Evolutionary conservation across 1,284 basidiomycete genomes (phyloP).

Genomic region (Sutorius eximius): DNA sequence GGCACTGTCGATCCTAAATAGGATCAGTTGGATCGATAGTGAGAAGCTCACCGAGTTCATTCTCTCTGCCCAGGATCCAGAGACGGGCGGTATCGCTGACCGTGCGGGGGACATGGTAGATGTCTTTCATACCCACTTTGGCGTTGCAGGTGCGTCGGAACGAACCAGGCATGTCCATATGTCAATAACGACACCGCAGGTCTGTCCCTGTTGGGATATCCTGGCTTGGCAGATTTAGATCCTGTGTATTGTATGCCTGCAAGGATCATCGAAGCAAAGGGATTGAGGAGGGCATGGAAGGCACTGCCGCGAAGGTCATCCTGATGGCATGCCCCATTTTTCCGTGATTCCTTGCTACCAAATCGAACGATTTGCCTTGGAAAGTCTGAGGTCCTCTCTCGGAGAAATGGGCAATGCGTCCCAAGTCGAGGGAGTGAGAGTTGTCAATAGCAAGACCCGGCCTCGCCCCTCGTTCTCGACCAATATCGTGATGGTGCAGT

Average conservation of each 20-base stretch:
- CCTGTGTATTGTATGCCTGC: conserved; percentile 98
- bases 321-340: conserved; percentile 14
- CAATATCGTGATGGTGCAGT: background rate
- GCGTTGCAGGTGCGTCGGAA: conserved; percentile 72
- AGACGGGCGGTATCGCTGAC: conserved; percentile 93
- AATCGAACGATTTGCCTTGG: conserved; percentile 6
- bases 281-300: conserved; percentile 69
- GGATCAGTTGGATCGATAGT: conserved; percentile 87
- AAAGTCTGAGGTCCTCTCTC: background rate
- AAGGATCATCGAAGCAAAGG: conserved; percentile 61
- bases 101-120: conserved; percentile 92
- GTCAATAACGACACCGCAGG: background rate
- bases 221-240: conserved; percentile 80
- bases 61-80: conserved; percentile 85
- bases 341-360: conserved; percentile 1
- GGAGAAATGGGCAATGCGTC: conserved; percentile 5
- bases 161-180: background rate
- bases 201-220: conserved; percentile 63
- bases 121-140: conserved; percentile 96
- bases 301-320: conserved; percentile 46
- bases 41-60: conserved; percentile 85
- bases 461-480: conserved; percentile 5
- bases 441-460: background rate
- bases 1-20: conserved; percentile 81
- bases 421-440: conserved; percentile 22